phyloP scores from a whole-genome alignment of 257 asterid genomes.

The Capsicum baccatum region DNA sequence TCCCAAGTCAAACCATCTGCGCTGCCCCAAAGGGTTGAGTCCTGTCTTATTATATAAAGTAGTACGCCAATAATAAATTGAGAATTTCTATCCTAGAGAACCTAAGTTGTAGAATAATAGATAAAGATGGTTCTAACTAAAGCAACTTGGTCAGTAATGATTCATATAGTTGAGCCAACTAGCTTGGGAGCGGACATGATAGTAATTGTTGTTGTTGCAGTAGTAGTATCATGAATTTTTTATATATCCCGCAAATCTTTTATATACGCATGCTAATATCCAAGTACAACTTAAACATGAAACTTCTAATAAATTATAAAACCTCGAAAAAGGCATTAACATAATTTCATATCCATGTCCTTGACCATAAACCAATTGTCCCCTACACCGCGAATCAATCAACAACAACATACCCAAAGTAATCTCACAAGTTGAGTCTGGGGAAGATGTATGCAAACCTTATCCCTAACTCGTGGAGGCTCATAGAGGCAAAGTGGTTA shows the following conservation, averaged over 20 bases:
- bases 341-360: background rate
- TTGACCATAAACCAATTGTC: background rate
- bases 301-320: background rate
- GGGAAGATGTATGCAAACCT: background rate
- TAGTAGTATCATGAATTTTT: background rate
- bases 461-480: background rate
- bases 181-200: background rate
- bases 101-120: background rate
- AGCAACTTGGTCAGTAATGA: background rate
- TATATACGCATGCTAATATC: constrained; percentile 1
- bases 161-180: background rate
- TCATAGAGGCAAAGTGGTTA: background rate
- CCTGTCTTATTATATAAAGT: too few species aligned
- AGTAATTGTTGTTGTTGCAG: background rate
- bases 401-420: background rate
- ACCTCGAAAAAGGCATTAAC: background rate
- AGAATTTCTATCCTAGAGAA: background rate
- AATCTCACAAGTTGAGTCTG: background rate
- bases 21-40: too few species aligned
- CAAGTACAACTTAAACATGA: background rate
- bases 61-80: background rate
- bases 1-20: too few species aligned
- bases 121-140: background rate
- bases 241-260: background rate
- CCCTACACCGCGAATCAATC: background rate